phyloP scores from a whole-genome alignment of 83 land plant species.

The Picea abies region DNA sequence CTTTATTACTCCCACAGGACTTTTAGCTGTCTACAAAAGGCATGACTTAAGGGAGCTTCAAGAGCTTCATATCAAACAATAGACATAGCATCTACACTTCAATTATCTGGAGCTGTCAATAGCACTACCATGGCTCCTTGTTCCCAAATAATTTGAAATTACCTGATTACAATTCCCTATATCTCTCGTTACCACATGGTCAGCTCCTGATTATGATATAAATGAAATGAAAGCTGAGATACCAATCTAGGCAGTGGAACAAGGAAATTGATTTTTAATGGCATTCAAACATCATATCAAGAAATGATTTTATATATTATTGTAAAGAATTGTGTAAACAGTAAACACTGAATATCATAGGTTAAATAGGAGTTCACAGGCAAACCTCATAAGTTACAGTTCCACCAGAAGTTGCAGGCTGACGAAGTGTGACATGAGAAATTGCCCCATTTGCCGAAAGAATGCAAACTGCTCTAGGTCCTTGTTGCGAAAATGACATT shows the following conservation, averaged over 20 bases:
- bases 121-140: too few relatives aligned
- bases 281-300: not conserved
- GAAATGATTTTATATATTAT: not conserved
- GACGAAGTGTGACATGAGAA: constrained; percentile 65
- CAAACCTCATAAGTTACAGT: constrained; percentile 66
- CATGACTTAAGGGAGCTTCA: too few relatives aligned
- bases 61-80: too few relatives aligned
- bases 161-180: too few relatives aligned
- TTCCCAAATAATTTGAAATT: too few relatives aligned
- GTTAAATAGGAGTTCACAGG: not conserved
- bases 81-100: too few relatives aligned
- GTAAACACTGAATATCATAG: not conserved
- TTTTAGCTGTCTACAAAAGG: too few relatives aligned
- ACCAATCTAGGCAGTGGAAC: not conserved
- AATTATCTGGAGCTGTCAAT: too few relatives aligned
- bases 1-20: too few relatives aligned
- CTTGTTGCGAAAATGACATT: constrained; percentile 60
- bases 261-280: not conserved
- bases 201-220: too few relatives aligned
- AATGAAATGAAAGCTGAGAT: too few relatives aligned
- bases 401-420: constrained; percentile 55
- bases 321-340: not conserved
- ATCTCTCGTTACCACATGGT: too few relatives aligned
- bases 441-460: constrained; percentile 67
- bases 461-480: constrained; percentile 61